Evolutionary conservation across 2,329 filamentous ascomycete genomes (phyloP).

Genomic region (Microdochium nivale): DNA sequence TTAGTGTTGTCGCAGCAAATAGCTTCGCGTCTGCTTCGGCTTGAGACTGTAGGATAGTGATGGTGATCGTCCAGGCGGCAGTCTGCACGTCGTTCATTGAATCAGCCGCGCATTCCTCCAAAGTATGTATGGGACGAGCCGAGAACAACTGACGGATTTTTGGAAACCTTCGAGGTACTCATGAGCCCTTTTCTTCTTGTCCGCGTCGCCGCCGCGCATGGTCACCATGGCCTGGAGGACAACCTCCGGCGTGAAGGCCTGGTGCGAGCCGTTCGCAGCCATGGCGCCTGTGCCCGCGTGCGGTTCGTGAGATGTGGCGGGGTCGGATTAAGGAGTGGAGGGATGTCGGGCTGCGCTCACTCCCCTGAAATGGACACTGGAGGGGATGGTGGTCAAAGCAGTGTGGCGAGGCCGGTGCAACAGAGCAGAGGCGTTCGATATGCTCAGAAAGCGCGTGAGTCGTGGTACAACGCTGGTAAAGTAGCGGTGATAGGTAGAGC

Average conservation of each 20-base stretch:
- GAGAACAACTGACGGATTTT: slow-evolving; percentile 70
- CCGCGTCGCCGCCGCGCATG: slow-evolving; percentile 78
- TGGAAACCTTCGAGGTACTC: slow-evolving; percentile 91
- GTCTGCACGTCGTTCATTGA: slow-evolving; percentile 45
- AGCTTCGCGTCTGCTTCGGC: slow-evolving; percentile 79
- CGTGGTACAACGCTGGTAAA: not conserved
- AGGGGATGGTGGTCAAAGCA: not conserved
- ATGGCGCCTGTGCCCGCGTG: slow-evolving; percentile 33
- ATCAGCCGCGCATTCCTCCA: slow-evolving; percentile 14
- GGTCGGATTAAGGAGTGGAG: not conserved
- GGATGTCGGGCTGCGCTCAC: not conserved
- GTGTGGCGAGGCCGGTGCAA: not conserved
- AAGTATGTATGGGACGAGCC: slow-evolving; percentile 14
- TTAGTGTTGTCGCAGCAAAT: slow-evolving; percentile 93
- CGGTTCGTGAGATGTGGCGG: slow-evolving; percentile 7
- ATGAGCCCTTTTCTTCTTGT: slow-evolving; percentile 82
- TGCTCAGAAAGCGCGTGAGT: not conserved
- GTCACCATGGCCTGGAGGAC: slow-evolving; percentile 84
- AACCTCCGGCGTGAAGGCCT: slow-evolving; percentile 64
- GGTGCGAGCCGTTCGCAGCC: slow-evolving; percentile 57
- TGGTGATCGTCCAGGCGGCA: slow-evolving; percentile 84
- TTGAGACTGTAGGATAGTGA: slow-evolving; percentile 76
- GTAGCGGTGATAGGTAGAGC: not conserved
- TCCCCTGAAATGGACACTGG: not conserved
- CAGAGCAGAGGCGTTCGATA: not conserved